These are phyloP conservation scores for Sophora flavescens DNA, from an alignment of 306 rosid species.

Conservation along the genomic window DNA sequence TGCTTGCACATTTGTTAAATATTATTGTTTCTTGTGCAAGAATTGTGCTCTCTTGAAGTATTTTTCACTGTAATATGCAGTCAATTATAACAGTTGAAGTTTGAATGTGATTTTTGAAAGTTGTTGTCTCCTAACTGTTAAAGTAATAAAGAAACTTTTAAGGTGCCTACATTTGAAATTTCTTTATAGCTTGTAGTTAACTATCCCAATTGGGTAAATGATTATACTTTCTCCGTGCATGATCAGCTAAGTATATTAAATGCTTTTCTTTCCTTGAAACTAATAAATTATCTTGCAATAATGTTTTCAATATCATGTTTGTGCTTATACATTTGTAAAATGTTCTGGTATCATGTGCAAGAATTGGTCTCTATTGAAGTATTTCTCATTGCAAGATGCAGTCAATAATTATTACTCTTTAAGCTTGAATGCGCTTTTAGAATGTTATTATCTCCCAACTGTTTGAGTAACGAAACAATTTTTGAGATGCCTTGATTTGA, in stretches of 20 bases:
- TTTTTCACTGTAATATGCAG: background rate
- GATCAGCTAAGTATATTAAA: background rate
- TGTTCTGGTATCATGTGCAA: background rate
- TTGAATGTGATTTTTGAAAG: background rate
- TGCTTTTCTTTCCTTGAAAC: background rate
- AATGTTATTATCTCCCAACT: background rate
- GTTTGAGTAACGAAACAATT: background rate
- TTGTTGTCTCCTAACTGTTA: background rate
- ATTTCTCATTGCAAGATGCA: background rate
- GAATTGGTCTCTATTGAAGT: background rate
- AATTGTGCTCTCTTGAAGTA: background rate
- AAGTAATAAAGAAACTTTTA: background rate
- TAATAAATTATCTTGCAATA: background rate
- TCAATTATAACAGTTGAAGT: slow-evolving; percentile 9
- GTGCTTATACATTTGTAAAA: background rate
- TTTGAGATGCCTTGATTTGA: background rate
- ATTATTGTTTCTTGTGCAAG: background rate
- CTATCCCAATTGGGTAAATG: background rate
- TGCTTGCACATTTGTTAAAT: no score
- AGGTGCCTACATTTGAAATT: background rate
- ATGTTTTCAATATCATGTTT: background rate
- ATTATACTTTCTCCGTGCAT: background rate
- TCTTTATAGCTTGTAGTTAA: background rate
- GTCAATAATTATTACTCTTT: background rate
- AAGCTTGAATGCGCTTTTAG: background rate